phyloP scores from a whole-genome alignment of 2,329 filamentous ascomycete genomes.

The Sporothrix variecibatus region DNA sequence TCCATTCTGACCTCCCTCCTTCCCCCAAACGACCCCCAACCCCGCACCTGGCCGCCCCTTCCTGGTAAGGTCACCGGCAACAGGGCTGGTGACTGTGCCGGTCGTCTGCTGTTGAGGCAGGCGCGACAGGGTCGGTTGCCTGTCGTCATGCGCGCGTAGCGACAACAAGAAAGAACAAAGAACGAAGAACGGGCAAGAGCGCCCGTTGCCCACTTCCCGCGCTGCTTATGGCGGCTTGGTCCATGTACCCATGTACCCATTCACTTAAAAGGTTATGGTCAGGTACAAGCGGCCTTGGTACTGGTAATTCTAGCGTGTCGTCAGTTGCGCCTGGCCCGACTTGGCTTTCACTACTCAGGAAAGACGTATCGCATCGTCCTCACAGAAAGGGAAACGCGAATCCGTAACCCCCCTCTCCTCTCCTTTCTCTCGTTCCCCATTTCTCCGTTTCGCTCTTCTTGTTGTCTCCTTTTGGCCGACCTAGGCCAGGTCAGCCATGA shows the following conservation, averaged over 20 bases:
- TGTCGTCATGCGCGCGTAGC: conserved; percentile 20
- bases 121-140: not conserved
- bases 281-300: conserved; percentile 15
- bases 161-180: not conserved
- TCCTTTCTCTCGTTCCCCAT: not conserved
- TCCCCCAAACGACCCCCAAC: not conserved
- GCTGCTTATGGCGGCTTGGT: not conserved
- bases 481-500: not conserved
- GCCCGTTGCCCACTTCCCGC: not conserved
- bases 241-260: not conserved
- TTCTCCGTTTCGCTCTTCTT: not conserved
- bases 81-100: conserved; percentile 13
- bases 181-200: not conserved
- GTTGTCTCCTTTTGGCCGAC: conserved; percentile 5
- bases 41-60: conserved; percentile 12
- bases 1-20: no score
- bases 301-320: not conserved
- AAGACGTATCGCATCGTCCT: not conserved
- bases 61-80: conserved; percentile 15
- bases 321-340: not conserved
- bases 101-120: conserved; percentile 13
- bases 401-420: not conserved
- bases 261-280: not conserved
- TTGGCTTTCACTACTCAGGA: not conserved
- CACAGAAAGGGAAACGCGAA: not conserved